phyloP scores from a whole-genome alignment of 352 stramenopile genomes.

The Pythium volutum region DNA sequence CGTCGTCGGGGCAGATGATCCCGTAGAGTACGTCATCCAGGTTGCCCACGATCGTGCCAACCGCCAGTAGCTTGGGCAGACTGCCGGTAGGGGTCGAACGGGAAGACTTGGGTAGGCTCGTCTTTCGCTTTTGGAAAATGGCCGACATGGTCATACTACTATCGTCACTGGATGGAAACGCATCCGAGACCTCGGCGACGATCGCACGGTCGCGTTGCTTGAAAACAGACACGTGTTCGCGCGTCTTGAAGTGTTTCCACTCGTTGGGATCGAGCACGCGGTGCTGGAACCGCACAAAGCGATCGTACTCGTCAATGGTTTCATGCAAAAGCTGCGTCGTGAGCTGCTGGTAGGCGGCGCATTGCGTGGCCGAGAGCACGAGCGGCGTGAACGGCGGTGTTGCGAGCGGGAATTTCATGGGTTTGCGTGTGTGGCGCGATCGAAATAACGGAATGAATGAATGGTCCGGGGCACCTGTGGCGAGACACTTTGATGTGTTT shows the following conservation, averaged over 20 bases:
- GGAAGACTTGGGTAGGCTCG: no score
- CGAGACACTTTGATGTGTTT: no score
- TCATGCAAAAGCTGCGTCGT: conserved; percentile 28
- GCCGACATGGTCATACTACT: no score
- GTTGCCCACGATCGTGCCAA: conserved; percentile 46
- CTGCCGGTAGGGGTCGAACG: no score
- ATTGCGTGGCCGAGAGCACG: conserved; percentile 34
- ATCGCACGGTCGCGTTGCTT: conserved; percentile 20
- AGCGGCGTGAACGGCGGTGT: conserved; percentile 27
- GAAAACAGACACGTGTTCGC: conserved; percentile 30
- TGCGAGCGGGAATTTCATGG: conserved; percentile 19
- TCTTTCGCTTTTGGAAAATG: no score
- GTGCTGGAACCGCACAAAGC: conserved; percentile 25
- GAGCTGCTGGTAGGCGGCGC: conserved; percentile 35
- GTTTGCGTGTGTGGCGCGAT: not conserved
- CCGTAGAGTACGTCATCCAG: conserved; percentile 68
- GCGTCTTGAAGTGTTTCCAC: conserved; percentile 40
- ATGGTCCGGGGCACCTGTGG: no score
- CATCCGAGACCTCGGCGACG: no score
- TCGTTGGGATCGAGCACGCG: conserved; percentile 32
- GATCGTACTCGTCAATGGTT: conserved; percentile 37
- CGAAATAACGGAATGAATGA: not conserved
- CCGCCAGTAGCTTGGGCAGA: conserved; percentile 38
- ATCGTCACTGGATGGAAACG: no score
- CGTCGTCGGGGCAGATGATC: conserved; percentile 30